These are phyloP conservation scores for Cynara cardunculus DNA, from an alignment of 129 eudicot species.

Conservation along the genomic window DNA sequence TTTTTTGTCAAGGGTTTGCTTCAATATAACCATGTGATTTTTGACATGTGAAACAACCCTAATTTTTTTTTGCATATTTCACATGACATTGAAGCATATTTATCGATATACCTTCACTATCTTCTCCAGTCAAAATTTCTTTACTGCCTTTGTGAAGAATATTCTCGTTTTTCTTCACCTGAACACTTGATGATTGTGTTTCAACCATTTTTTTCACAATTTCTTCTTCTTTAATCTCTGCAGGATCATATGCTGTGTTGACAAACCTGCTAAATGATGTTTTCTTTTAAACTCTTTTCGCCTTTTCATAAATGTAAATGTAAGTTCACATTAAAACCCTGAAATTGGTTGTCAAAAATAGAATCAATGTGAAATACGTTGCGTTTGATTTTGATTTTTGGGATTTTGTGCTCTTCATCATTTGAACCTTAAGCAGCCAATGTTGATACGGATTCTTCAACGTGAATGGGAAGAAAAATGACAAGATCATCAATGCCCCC, in stretches of 20 bases:
- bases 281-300: no score
- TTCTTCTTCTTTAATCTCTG: not conserved
- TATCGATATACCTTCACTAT: not conserved
- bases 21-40: not conserved
- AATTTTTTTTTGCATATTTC: not conserved
- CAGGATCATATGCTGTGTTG: not conserved
- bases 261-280: not conserved
- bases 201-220: not conserved
- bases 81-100: not conserved
- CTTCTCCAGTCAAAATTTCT: not conserved
- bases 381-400: not conserved
- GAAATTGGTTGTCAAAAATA: not conserved
- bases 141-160: not conserved
- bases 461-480: not conserved
- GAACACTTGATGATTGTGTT: not conserved
- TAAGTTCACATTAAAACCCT: not conserved
- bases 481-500: not conserved
- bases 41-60: not conserved
- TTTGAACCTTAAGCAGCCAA: not conserved
- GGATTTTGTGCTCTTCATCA: not conserved
- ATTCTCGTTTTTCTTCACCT: not conserved
- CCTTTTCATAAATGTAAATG: not conserved
- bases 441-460: not conserved
- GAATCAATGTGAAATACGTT: not conserved
- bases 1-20: not conserved